Percentiles rank a stretch among this genome's conserved stretches.
These are phyloP conservation scores for Nakaseomyces delphensis DNA, from an alignment of 1,139 yeast species.

Conservation along the genomic window DNA sequence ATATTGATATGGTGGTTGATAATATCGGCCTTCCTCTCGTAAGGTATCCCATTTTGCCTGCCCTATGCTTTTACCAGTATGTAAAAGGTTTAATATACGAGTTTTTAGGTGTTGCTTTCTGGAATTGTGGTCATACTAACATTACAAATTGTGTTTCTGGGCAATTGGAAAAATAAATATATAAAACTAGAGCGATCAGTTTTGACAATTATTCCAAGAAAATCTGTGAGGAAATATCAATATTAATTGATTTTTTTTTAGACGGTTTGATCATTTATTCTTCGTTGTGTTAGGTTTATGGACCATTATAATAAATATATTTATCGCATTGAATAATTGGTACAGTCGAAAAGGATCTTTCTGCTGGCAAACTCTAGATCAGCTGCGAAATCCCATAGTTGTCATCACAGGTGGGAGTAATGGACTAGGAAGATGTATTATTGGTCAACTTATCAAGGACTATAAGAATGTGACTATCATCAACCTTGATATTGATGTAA, in stretches of 20 bases:
- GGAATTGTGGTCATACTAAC: too few species aligned
- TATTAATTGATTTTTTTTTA: neutral
- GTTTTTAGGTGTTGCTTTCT: too few species aligned
- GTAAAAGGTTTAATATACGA: neutral
- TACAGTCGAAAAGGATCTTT: constrained; percentile 11
- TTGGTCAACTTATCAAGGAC: constrained; percentile 31
- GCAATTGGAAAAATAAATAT: too few species aligned
- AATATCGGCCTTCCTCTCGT: neutral
- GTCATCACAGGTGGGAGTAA: constrained; percentile 52
- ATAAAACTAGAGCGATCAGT: too few species aligned
- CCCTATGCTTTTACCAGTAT: neutral
- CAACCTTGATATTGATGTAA: constrained; percentile 40
- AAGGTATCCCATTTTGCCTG: neutral
- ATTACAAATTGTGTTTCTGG: too few species aligned
- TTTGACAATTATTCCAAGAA: too few species aligned
- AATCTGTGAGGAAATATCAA: too few species aligned
- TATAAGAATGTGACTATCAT: constrained; percentile 34
- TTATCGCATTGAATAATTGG: constrained; percentile 9
- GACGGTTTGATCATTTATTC: neutral
- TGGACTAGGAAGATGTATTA: constrained; percentile 50
- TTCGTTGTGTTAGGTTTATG: constrained; percentile 9
- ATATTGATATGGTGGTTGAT: neutral
- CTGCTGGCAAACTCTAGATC: constrained; percentile 9
- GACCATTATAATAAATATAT: constrained; percentile 11
- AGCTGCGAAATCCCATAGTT: constrained; percentile 10